Conservation (phyloP, 2,329 filamentous ascomycete genomes). For the Claviceps pusilla region DNA sequence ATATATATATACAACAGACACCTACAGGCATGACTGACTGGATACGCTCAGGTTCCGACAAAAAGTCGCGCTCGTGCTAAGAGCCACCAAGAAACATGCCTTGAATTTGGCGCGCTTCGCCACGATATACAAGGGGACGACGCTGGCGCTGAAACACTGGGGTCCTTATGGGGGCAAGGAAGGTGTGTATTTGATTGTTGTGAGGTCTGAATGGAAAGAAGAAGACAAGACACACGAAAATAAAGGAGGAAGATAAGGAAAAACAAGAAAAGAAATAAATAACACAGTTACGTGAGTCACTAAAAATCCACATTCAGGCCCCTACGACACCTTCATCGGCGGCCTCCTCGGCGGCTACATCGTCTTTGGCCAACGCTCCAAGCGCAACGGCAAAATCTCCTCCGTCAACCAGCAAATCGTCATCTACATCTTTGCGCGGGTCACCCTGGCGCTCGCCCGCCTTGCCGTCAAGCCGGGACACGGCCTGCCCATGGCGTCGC, state of each 20-base stretch:
- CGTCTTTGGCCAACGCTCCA: constrained; percentile 61
- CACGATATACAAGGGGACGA: constrained; percentile 71
- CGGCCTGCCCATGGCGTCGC: constrained; percentile 36
- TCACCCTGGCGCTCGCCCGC: constrained; percentile 70
- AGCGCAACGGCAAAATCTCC: constrained; percentile 52
- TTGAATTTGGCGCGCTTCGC: constrained; percentile 86
- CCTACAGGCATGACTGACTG: too few species aligned
- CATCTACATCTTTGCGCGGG: constrained; percentile 91
- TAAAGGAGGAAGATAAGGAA: neutral
- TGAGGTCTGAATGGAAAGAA: neutral
- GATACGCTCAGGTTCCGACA: constrained; percentile 43
- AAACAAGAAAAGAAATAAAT: neutral
- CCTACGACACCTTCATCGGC: constrained; percentile 72
- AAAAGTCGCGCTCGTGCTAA: constrained; percentile 63
- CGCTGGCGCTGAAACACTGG: constrained; percentile 57
- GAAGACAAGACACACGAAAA: neutral
- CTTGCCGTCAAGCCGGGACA: constrained; percentile 55
- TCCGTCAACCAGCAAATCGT: constrained; percentile 93
- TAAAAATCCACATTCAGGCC: constrained; percentile 25
- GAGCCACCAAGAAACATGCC: constrained; percentile 80
- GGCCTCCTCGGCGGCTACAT: constrained; percentile 82
- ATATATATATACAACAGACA: too few species aligned
- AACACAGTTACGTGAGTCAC: too few species aligned
- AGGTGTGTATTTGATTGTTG: constrained; percentile 16
- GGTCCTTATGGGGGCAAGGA: constrained; percentile 45